Percentiles rank a stretch among this genome's conserved stretches.
These are phyloP conservation scores for Chlorella sp. DNA, from an alignment of 139 green algal genomes.

Conservation along the genomic window DNA sequence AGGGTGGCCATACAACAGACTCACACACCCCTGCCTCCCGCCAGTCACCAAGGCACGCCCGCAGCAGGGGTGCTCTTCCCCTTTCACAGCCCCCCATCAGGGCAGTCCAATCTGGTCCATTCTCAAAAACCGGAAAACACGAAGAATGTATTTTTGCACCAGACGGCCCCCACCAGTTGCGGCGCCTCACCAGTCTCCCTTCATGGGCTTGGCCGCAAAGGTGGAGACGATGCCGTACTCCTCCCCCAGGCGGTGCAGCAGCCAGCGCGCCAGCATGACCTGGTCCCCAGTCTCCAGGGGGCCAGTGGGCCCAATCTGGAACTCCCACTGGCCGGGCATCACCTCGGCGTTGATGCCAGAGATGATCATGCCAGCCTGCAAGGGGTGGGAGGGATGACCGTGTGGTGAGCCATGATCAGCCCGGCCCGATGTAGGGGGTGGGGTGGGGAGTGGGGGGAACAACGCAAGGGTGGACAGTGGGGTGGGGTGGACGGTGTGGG, in stretches of 20 bases:
- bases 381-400: neutral
- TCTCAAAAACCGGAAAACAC: too few species aligned
- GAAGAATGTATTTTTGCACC: too few species aligned
- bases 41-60: too few species aligned
- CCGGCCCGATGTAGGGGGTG: neutral
- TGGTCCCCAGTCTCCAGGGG: constrained; percentile 85
- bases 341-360: constrained; percentile 92
- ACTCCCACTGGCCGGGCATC: constrained; percentile 95
- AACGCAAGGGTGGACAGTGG: neutral
- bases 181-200: constrained; percentile 80
- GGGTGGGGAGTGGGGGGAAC: too few species aligned
- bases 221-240: constrained; percentile 74
- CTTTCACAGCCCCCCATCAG: too few species aligned
- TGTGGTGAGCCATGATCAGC: neutral
- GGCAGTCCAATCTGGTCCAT: too few species aligned
- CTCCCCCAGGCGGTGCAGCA: constrained; percentile 88
- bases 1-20: too few species aligned
- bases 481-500: neutral
- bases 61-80: too few species aligned
- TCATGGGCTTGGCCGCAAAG: constrained; percentile 90
- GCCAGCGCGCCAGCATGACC: constrained; percentile 81
- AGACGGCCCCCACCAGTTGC: too few species aligned
- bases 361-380: constrained; percentile 79
- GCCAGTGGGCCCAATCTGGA: constrained; percentile 88
- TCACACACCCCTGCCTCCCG: too few species aligned